Evolutionary conservation across 2,329 filamentous ascomycete genomes (phyloP), one percentile per base, ranked within the genome.

Genomic region (Ophiostoma fasciatum): DNA sequence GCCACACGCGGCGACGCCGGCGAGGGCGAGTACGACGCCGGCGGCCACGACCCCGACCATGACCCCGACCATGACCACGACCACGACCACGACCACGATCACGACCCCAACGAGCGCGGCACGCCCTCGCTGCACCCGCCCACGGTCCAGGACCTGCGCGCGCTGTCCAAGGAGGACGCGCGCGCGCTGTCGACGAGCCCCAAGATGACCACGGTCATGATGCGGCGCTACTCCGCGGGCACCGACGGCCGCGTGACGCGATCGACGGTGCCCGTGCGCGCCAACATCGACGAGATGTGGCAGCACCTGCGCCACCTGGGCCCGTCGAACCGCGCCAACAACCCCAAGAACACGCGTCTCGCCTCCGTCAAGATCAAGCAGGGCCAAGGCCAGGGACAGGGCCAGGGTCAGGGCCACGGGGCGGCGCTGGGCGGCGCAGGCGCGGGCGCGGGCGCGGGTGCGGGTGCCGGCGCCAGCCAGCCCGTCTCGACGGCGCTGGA

Each of bases 321-420:
- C 1, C 76, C 76, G 0, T 78, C 74, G 1, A 81, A 80, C 48
- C 67, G 69, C 15, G 76, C 76, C 6, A 66, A 68, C 13, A 73
- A 75, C 37, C 76, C 76, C 2, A 73, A 69, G 51, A 66, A 64
- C 38, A 77, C 74, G 2, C 64, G 66, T 14, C 70, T 68, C 14
- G 68, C 71, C 14, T 68, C 74, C 1, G 74, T 81, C 46, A 79
- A 79, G 53, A 75, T 80, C 46, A 81, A 81, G 56, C 28, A 42
- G 5, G 30, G 39, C 7, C 31, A 36, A 12, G 26, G 7, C 13
- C 7, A 11, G 12, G 26, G 4, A 11, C 4, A 11, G 6, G 25
- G n/a, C 11, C 6, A 11, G 25, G 11, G n/a, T 11, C 9, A 11
- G 25, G 25, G 11, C 15, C 6, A 14, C 28, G 28, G 15, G 8